Evolutionary conservation across 1,284 basidiomycete genomes (phyloP), one percentile per base, ranked within the genome.

Genomic region (Cryptococcus floricola): DNA sequence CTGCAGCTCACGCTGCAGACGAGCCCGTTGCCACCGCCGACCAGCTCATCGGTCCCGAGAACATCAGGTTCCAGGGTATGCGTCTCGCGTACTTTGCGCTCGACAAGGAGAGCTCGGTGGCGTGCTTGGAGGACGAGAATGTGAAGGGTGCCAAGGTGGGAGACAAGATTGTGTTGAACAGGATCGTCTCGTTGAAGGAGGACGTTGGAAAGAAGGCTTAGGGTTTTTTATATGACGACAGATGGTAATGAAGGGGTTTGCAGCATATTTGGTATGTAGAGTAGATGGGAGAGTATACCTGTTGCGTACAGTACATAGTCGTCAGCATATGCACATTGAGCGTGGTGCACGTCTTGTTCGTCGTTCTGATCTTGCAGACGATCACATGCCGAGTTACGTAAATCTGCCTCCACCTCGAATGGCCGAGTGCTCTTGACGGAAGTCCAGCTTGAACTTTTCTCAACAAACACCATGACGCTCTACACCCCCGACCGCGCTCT

Each of bases 101-200:
- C 37, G 96, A 99, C 76, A 87, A 86, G 71, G 91, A 96, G 67
- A 81, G 89, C 44, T 81, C 82, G 51, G 68, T 93, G 39, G 82
- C 80, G 18, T 84, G 80, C 59, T 73, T 92, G 39, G 19, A 50
- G 6, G 82, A 85, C 25, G 84, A 87, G 59, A 73, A 74, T 1
- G 80, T 79, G 9, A 78, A 77, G 4, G 80, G 78, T 16, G 77
- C 80, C 52, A 79, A 80, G 52, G 82, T 85, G 46, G 87, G 87
- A 10, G 91, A 95, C 72, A 82, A 81, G 70, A 74, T 98, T 48
- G 84, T 98, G 23, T 81, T 98, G 46, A 98, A 98, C 77, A 84
- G 90, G 54, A 94, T 98, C 64, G 94, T 98, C 27, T 89, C 87
- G 59, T 77, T 98, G 77, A 98, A 98, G 80, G 94, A 98, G 79